Conservation (phyloP, 176 grass and related monocot species). For the Thinopyrum elongatum region DNA sequence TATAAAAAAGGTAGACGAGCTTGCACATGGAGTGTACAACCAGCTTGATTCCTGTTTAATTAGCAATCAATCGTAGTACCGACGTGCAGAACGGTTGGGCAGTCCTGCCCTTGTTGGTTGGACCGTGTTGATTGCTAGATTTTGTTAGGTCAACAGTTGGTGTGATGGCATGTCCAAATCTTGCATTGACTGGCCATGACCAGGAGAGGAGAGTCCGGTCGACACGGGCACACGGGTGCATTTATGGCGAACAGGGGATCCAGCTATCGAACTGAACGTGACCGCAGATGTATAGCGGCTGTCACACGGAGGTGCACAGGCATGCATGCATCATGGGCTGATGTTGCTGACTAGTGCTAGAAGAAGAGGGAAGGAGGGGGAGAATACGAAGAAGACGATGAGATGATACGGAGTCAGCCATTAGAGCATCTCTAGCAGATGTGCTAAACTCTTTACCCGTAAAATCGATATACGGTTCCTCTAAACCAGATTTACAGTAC, state of each 20-base stretch:
- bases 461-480: too few species aligned
- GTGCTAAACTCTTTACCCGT: too few species aligned
- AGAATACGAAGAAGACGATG: too few species aligned
- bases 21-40: neutral
- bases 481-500: too few species aligned
- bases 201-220: neutral
- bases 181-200: neutral
- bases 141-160: neutral
- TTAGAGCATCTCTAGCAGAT: too few species aligned
- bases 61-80: neutral
- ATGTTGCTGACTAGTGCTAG: too few species aligned
- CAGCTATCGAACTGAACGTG: neutral
- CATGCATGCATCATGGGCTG: neutral
- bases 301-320: neutral
- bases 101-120: neutral
- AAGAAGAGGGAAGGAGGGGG: too few species aligned
- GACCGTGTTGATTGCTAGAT: neutral
- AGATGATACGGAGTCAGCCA: too few species aligned
- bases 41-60: neutral
- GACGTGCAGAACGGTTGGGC: neutral
- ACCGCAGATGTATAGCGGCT: too few species aligned
- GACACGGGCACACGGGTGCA: neutral
- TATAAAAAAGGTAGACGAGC: too few species aligned
- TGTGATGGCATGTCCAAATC: too few species aligned
- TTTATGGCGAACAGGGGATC: neutral